Evolutionary conservation across 352 stramenopile genomes (phyloP), one percentile per base, ranked within the genome.

Genomic region (Phytophthora fragariaefolia): DNA sequence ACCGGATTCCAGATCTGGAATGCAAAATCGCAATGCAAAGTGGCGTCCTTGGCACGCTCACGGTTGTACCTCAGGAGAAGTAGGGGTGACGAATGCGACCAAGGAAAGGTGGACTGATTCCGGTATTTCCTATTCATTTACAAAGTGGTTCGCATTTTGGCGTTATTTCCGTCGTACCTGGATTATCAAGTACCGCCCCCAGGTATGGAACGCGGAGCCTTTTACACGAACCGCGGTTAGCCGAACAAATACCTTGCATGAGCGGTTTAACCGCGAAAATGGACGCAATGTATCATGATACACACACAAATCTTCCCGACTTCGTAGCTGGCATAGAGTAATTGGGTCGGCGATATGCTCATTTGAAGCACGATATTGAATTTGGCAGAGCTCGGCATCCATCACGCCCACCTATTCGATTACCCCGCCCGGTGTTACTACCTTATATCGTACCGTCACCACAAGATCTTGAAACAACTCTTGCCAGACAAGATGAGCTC

Each of bases 221-320:
- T 32, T 23, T 22, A 20, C 58, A n/a, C 18, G 27, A 3, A 12
- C 17, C 0, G 6, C 12, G 0, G 10, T 58, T 8, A 66, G 58
- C 24, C 18, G 36, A 13, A 58, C 48, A 17, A 72, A 72, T 32
- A 74, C 69, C 48, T 30, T 52, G 0, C 47, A 71, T 2, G 60
- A 74, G 28, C 23, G 57, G 22, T 72, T 72, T 32, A 74, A 77
- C 30, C 50, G 59, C n/a, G 0, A 48, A 66, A 30, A 30, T 77
- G 42, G 74, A 74, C 15, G 26, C 51, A 7, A 57, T 26, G 0
- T 69, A 69, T 24, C 18, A 18, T 1, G 58, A 24, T 0, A 42
- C 62, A 0, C 63, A 76, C 23, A 46, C 69, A 1, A 65, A 51
- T 13, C 23, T 68, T n/a, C 12, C 49, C 6, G 27, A 34, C 10